A percentile compares a stretch with the other conserved stretches of the same genome.
phyloP scores from a whole-genome alignment of 192 early-diverging fungal genomes.

The Backusella parvicylindrica region DNA sequence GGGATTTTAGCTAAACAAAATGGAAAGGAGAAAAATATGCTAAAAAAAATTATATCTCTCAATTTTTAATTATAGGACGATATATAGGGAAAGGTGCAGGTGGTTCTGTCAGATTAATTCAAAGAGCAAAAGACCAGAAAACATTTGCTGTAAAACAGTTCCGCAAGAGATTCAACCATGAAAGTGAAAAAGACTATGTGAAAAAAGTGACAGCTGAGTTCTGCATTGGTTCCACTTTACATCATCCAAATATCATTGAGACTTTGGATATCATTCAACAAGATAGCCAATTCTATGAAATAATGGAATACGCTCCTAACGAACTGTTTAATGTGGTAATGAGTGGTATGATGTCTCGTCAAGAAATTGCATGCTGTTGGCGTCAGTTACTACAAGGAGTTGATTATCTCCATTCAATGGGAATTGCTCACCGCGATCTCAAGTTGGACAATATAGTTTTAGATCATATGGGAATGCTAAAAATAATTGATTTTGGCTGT shows the following conservation, averaged over 20 bases:
- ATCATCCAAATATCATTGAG: constrained; percentile 89
- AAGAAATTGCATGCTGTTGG: constrained; percentile 87
- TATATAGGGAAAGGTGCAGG: constrained; percentile 66
- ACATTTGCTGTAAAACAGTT: constrained; percentile 81
- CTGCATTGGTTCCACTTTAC: constrained; percentile 88
- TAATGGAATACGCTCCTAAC: constrained; percentile 91
- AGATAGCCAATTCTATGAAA: constrained; percentile 64
- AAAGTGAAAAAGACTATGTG: constrained; percentile 91
- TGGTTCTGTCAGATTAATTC: constrained; percentile 68
- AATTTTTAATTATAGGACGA: constrained; percentile 18
- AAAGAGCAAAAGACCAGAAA: constrained; percentile 51
- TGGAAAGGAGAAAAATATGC: not conserved
- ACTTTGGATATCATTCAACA: constrained; percentile 96
- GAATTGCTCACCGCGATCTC: constrained; percentile 82
- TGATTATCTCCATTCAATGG: constrained; percentile 69
- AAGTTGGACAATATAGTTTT: constrained; percentile 87
- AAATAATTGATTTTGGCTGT: constrained; percentile 91
- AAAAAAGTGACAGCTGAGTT: constrained; percentile 96
- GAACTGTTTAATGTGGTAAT: constrained; percentile 86
- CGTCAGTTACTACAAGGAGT: constrained; percentile 73
- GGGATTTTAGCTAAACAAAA: constrained; percentile 9
- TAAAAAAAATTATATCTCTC: constrained; percentile 14
- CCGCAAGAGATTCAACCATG: constrained; percentile 58
- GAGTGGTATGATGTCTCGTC: constrained; percentile 66
- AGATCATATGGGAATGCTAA: constrained; percentile 63